phyloP scores from a whole-genome alignment of 345 rosid genomes.

The Atalantia buxifolia region DNA sequence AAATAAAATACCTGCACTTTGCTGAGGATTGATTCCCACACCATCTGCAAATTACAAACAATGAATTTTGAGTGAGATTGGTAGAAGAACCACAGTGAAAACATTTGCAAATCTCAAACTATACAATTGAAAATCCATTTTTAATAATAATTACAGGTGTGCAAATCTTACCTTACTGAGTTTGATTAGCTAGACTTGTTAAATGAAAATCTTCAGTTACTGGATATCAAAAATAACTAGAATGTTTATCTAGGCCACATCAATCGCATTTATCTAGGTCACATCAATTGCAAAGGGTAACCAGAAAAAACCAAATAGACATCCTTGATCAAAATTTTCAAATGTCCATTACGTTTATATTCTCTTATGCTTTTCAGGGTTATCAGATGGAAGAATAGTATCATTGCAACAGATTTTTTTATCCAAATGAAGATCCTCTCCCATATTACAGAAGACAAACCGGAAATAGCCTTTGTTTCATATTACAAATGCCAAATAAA shows the following conservation, averaged over 20 bases:
- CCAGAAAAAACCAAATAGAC: neutral
- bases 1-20: constrained; percentile 69
- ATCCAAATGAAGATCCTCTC: no score
- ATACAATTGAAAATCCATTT: neutral
- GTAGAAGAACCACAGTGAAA: neutral
- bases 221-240: neutral
- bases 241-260: neutral
- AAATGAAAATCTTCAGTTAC: neutral
- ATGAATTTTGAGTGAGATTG: neutral
- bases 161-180: neutral
- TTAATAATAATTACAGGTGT: neutral
- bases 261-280: neutral
- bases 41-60: constrained; percentile 65
- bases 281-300: neutral
- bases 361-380: neutral
- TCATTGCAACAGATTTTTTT: neutral
- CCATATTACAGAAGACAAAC: neutral
- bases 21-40: constrained; percentile 96
- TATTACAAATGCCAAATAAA: neutral
- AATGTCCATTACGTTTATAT: neutral
- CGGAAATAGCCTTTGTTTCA: neutral
- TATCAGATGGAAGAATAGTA: neutral
- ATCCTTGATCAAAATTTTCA: neutral
- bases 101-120: neutral
- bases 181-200: neutral